Evolutionary conservation across 345 rosid genomes (phyloP), one percentile per base, ranked within the genome.

Genomic region (Fremontodendron californicum): DNA sequence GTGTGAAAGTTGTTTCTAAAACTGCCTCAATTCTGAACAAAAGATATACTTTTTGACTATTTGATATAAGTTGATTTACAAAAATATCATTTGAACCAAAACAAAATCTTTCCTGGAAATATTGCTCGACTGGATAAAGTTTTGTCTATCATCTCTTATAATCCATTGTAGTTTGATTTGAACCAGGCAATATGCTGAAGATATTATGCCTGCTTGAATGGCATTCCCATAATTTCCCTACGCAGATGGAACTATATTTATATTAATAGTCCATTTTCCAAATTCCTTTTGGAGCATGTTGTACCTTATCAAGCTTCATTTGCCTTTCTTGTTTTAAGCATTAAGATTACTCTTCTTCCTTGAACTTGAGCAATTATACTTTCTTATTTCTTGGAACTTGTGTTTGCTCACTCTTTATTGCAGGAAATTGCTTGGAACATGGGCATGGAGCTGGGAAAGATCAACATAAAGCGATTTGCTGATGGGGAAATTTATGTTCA

Each of bases 401-500:
- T 15, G 9, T 55, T 67, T 80, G 64, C 33, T 63, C 8, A 23
- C 31, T 33, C 2, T 52, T 16, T 76, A 5, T 66, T 23, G 64
- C 77, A 95, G 99, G 98, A 94, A 85, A 88, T 94, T 76, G 93
- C 98, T 73, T 91, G 98, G 84, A 93, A 88, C 80, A 93, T 94
- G 98, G 98, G 98, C 13, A 57, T 94, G 85, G 94, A 91, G 57
- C 89, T 94, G 46, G 98, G 98, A 15, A 90, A 93, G 82, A 85
- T 93, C 65, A 89, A 91, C 72, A 94, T 94, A 37, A 94, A 94
- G 82, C 83, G 98, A 23, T 94, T 94, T 85, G 97, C 98, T 31
- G 98, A 94, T 83, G 98, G 98, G 15, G 98, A 94, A 87, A 93
- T 94, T 51, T 93, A 94, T 73, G 91, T 94, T 73, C 98, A 94